A percentile compares a stretch with the other conserved stretches of the same genome.
Evolutionary conservation across 176 grass and related monocot species (phyloP).

Genomic region (Urochloa ruziziensis): DNA sequence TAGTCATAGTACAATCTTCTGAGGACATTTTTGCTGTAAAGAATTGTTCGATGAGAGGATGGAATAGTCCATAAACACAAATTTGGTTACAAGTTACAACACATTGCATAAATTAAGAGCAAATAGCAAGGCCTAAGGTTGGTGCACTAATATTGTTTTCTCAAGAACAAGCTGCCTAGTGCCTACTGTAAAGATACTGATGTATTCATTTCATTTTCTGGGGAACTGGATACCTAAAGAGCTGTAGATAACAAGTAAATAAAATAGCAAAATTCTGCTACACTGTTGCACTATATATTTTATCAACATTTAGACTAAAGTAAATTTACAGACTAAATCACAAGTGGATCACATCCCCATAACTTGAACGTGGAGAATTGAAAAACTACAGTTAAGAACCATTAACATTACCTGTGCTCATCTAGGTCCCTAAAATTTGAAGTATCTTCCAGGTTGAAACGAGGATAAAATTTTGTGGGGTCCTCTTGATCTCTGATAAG

Average conservation of each 20-base stretch:
- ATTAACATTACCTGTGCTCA: conserved; percentile 75
- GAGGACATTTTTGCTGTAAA: conserved; percentile 96
- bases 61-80: not conserved
- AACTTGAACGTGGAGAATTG: conserved; percentile 16
- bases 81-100: not conserved
- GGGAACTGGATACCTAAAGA: not conserved
- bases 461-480: conserved; percentile 80
- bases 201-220: conserved; percentile 6
- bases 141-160: not conserved
- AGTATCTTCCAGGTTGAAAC: conserved; percentile 96
- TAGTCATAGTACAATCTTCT: conserved; percentile 95
- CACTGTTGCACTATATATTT: not conserved
- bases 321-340: conserved; percentile 16
- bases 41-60: conserved; percentile 13
- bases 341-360: not conserved
- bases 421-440: conserved; percentile 88
- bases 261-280: conserved; percentile 10
- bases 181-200: not conserved
- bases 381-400: not conserved
- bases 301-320: conserved; percentile 4
- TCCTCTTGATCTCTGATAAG: conserved; percentile 96
- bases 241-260: not conserved
- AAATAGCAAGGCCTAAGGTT: not conserved
- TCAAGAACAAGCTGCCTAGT: not conserved
- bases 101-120: conserved; percentile 11